Conservation (phyloP, 2,329 filamentous ascomycete species). For the Penicillium italicum region DNA sequence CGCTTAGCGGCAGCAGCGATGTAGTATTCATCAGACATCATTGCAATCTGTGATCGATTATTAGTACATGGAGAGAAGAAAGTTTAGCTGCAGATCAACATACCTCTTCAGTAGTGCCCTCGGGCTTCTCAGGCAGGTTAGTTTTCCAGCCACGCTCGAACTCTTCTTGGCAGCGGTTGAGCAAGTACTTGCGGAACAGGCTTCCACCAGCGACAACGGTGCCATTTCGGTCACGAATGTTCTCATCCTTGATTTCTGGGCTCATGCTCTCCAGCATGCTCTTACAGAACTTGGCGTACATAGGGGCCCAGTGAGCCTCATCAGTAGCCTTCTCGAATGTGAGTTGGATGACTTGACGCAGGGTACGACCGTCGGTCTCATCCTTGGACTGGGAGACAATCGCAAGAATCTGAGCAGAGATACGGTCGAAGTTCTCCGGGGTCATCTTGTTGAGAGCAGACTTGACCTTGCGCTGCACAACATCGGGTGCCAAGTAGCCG, state of each 20-base stretch:
- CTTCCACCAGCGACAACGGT: slow-evolving; percentile 87
- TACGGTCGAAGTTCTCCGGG: slow-evolving; percentile 96
- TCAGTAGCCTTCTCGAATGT: slow-evolving; percentile 99
- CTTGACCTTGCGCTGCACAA: slow-evolving; percentile 99
- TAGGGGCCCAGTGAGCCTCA: slow-evolving; percentile 95
- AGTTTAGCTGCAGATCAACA: neutral
- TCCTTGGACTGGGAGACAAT: slow-evolving; percentile 96
- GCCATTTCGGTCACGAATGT: slow-evolving; percentile 83
- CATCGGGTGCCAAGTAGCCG: slow-evolving; percentile 74
- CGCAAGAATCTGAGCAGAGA: slow-evolving; percentile 84
- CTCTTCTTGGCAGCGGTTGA: slow-evolving; percentile 97
- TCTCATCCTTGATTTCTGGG: slow-evolving; percentile 89
- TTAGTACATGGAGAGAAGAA: neutral
- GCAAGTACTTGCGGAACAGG: slow-evolving; percentile 95
- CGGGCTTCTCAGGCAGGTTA: slow-evolving; percentile 74
- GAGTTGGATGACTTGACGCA: slow-evolving; percentile 96
- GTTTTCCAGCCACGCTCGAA: slow-evolving; percentile 97
- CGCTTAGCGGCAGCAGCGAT: slow-evolving; percentile 89
- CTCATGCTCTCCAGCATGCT: slow-evolving; percentile 96
- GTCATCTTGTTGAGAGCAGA: slow-evolving; percentile 99
- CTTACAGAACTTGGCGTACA: slow-evolving; percentile 99
- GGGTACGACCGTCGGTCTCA: slow-evolving; percentile 86
- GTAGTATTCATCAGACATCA: slow-evolving; percentile 97
- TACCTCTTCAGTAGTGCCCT: slow-evolving; percentile 64
- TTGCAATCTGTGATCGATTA: slow-evolving; percentile 48